Percentiles rank a stretch among this genome's conserved stretches.
These are phyloP conservation scores for Gypsophila paniculata DNA, from an alignment of 179 eudicot species.

Conservation along the genomic window DNA sequence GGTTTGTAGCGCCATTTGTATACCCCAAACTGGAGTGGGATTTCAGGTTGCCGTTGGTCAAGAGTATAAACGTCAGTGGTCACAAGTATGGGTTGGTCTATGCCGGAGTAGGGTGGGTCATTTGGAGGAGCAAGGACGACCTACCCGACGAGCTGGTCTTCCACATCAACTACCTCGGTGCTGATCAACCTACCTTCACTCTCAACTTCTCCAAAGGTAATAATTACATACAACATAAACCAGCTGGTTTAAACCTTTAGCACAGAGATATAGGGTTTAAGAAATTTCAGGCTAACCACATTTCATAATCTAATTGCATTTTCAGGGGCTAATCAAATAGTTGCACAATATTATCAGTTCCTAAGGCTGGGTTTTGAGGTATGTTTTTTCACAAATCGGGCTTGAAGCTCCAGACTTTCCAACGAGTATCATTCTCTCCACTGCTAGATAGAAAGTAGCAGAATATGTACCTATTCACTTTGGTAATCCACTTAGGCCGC, in stretches of 20 bases:
- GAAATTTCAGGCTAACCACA: slow-evolving; percentile 1
- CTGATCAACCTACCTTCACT: slow-evolving; percentile 63
- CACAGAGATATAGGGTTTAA: not conserved
- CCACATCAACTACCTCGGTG: slow-evolving; percentile 57
- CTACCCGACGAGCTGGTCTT: slow-evolving; percentile 62
- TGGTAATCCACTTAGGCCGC: not conserved
- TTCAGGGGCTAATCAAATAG: slow-evolving; percentile 40
- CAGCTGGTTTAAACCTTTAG: not conserved
- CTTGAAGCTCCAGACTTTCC: too few species aligned
- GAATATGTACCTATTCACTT: not conserved
- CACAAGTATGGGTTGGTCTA: slow-evolving; percentile 58
- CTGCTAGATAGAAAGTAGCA: not conserved
- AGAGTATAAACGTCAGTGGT: slow-evolving; percentile 57
- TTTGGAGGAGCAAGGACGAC: slow-evolving; percentile 63
- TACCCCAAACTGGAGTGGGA: slow-evolving; percentile 56
- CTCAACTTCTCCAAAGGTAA: slow-evolving; percentile 64
- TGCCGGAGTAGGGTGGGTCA: slow-evolving; percentile 58
- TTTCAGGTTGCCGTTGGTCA: slow-evolving; percentile 47
- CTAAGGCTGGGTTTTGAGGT: slow-evolving; percentile 43
- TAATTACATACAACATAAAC: not conserved
- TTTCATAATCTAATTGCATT: not conserved
- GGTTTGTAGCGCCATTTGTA: slow-evolving; percentile 55
- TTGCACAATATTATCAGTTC: slow-evolving; percentile 42
- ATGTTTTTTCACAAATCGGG: not conserved
- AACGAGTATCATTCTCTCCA: not conserved